A percentile compares a stretch with the other conserved stretches of the same genome.
Conservation (phyloP, 805 yeast species). For the Schizosaccharomyces japonicus region DNA sequence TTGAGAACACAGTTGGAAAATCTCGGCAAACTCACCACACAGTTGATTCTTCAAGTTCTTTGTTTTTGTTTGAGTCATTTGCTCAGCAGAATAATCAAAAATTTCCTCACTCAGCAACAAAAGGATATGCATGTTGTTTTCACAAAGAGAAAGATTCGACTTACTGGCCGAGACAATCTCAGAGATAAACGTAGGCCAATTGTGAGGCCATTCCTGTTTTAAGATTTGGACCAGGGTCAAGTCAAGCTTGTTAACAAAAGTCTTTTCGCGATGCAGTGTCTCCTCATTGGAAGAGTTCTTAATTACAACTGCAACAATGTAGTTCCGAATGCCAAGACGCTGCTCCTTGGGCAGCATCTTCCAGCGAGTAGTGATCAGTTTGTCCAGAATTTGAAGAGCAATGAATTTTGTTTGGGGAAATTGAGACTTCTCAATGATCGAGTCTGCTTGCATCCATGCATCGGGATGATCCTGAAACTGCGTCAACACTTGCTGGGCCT, state of each 20-base stretch:
- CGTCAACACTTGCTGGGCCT: constrained; percentile 34
- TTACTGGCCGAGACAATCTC: constrained; percentile 70
- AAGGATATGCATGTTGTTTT: constrained; percentile 84
- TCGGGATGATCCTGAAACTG: constrained; percentile 78
- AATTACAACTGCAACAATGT: constrained; percentile 80
- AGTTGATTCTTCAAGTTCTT: constrained; percentile 57
- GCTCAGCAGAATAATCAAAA: constrained; percentile 84
- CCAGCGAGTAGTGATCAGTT: constrained; percentile 80
- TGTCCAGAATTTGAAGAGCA: constrained; percentile 74
- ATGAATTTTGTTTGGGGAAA: constrained; percentile 80
- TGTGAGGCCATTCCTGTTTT: constrained; percentile 97
- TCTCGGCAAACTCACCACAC: constrained; percentile 77
- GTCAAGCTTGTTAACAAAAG: constrained; percentile 79
- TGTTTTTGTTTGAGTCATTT: constrained; percentile 89
- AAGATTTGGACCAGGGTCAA: constrained; percentile 78
- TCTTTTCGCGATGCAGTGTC: constrained; percentile 43
- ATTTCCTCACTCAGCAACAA: constrained; percentile 83
- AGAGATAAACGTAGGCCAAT: constrained; percentile 93
- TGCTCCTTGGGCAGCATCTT: constrained; percentile 73
- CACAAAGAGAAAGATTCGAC: constrained; percentile 79
- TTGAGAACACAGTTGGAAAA: constrained; percentile 79
- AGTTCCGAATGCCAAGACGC: constrained; percentile 78
- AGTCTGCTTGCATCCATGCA: constrained; percentile 85
- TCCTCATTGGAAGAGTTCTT: constrained; percentile 67
- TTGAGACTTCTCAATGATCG: constrained; percentile 51